These are phyloP conservation scores for Skeletonema potamos DNA, from an alignment of 108 stramenopile species.

Conservation along the genomic window DNA sequence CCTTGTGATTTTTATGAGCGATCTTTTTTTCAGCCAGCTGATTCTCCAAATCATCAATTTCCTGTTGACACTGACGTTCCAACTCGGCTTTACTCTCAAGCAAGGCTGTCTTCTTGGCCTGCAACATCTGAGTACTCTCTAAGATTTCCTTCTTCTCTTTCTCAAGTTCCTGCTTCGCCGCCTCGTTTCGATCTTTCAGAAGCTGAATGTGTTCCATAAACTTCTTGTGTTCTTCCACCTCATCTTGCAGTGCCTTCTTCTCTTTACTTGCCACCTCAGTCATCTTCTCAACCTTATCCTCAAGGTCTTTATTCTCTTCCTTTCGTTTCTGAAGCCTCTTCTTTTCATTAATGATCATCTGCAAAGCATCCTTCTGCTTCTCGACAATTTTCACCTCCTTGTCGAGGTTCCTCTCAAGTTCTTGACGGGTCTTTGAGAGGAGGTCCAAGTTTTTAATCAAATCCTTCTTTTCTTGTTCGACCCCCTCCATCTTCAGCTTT, in stretches of 20 bases:
- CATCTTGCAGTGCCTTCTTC: conserved; percentile 30
- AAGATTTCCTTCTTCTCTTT: conserved; percentile 17
- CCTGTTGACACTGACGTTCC: conserved; percentile 2
- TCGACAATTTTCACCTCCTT: conserved; percentile 35
- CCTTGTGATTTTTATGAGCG: background rate
- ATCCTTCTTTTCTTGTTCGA: conserved; percentile 27
- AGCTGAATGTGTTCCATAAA: conserved; percentile 20
- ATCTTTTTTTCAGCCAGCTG: background rate
- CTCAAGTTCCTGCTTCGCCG: conserved; percentile 18
- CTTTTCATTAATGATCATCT: conserved; percentile 23
- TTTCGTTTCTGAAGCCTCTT: conserved; percentile 30
- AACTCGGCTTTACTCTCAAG: conserved; percentile 28
- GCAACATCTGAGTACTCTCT: conserved; percentile 20
- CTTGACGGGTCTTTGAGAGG: conserved; percentile 23
- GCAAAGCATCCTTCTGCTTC: conserved; percentile 21
- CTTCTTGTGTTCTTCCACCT: conserved; percentile 30
- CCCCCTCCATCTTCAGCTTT: conserved; percentile 16
- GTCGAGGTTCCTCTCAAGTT: conserved; percentile 24
- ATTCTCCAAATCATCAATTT: conserved; percentile 28
- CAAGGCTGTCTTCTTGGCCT: conserved; percentile 23
- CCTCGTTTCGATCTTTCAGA: conserved; percentile 17
- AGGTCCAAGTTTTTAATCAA: conserved; percentile 21
- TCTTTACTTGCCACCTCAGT: conserved; percentile 32
- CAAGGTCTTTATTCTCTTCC: conserved; percentile 39
- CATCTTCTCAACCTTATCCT: conserved; percentile 40